phyloP scores from a whole-genome alignment of 768 basidiomycete species.

The Termitomyces sp. region DNA sequence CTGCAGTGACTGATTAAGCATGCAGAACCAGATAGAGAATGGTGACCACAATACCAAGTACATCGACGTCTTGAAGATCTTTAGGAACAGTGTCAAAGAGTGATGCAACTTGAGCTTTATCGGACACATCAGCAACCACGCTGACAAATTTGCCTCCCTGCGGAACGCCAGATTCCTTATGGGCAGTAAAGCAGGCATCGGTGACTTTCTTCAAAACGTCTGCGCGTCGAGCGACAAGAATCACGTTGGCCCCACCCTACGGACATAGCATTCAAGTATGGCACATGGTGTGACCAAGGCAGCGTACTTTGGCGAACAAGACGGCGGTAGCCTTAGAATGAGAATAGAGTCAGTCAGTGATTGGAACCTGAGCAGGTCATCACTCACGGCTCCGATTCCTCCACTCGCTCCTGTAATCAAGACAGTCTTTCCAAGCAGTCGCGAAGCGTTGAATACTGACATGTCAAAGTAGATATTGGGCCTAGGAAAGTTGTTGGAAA shows the following conservation, averaged over 20 bases:
- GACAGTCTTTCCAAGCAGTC: conserved; percentile 80
- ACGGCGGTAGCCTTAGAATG: conserved; percentile 71
- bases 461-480: conserved; percentile 28
- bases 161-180: conserved; percentile 66
- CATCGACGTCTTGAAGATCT: conserved; percentile 71
- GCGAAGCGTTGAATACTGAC: conserved; percentile 80
- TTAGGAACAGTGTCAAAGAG: conserved; percentile 71
- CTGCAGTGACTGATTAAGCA: conserved; percentile 22
- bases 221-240: conserved; percentile 75
- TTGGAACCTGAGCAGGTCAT: background rate
- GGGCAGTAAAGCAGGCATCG: conserved; percentile 62
- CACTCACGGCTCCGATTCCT: conserved; percentile 82
- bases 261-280: background rate
- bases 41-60: conserved; percentile 58
- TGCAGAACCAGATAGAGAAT: background rate
- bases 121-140: conserved; percentile 76
- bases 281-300: background rate
- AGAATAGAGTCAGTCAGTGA: background rate
- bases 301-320: conserved; percentile 80
- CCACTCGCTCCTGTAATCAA: conserved; percentile 88
- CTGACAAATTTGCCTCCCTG: conserved; percentile 77
- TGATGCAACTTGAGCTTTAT: conserved; percentile 64
- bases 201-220: conserved; percentile 73
- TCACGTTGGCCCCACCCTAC: conserved; percentile 84
- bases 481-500: background rate